A percentile compares a stretch with the other conserved stretches of the same genome.
Evolutionary conservation across 768 basidiomycete species (phyloP).

Genomic region (Boletus rubescentipes): DNA sequence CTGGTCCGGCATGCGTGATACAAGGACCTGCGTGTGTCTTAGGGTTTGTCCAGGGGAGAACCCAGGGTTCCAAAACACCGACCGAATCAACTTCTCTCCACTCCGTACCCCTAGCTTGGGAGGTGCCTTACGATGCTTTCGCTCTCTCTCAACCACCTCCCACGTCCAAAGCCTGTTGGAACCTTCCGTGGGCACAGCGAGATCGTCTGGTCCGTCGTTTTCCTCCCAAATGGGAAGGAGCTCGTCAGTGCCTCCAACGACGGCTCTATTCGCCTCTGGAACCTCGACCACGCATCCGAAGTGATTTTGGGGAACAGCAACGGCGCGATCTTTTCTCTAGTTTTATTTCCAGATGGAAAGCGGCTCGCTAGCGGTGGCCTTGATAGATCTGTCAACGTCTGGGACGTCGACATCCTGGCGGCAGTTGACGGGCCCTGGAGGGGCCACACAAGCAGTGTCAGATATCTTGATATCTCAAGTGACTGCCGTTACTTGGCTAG

Average conservation of each 20-base stretch:
- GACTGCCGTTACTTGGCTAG: slow-evolving; percentile 30
- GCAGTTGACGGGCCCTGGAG: slow-evolving; percentile 23
- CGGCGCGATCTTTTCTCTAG: slow-evolving; percentile 28
- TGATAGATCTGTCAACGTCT: slow-evolving; percentile 31
- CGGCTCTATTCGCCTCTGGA: slow-evolving; percentile 31
- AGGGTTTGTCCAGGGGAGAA: slow-evolving; percentile 29
- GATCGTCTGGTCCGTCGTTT: slow-evolving; percentile 31
- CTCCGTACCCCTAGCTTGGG: slow-evolving; percentile 25
- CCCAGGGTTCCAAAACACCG: slow-evolving; percentile 24
- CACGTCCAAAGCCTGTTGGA: slow-evolving; percentile 23
- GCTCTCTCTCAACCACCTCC: slow-evolving; percentile 31
- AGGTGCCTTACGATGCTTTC: slow-evolving; percentile 28
- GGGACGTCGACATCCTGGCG: slow-evolving; percentile 26
- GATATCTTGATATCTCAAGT: slow-evolving; percentile 27
- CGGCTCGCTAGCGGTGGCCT: slow-evolving; percentile 30
- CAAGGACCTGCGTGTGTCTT: slow-evolving; percentile 30
- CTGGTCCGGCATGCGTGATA: slow-evolving; percentile 31
- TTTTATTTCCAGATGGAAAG: slow-evolving; percentile 26
- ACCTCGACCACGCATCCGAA: slow-evolving; percentile 25
- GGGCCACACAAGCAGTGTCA: slow-evolving; percentile 26
- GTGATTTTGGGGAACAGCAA: slow-evolving; percentile 22
- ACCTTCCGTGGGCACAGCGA: slow-evolving; percentile 25
- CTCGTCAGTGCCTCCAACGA: slow-evolving; percentile 31
- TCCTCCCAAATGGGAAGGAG: slow-evolving; percentile 25
- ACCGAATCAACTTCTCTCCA: slow-evolving; percentile 22